These are phyloP conservation scores for Endocladia muricata DNA, from an alignment of 31 red algal species.

Conservation along the genomic window DNA sequence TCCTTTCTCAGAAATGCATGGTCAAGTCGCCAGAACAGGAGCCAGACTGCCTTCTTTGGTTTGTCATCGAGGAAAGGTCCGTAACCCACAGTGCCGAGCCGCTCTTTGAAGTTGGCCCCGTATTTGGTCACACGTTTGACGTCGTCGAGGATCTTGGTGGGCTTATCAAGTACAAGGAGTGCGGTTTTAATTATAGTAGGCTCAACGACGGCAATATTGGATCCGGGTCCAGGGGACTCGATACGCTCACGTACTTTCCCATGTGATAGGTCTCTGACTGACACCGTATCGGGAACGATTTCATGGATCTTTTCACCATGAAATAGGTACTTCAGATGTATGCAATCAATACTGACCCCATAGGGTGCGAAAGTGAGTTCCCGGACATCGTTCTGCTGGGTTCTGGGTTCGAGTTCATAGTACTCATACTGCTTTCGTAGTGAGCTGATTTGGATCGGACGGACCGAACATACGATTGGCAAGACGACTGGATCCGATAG, in stretches of 20 bases:
- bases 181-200: background rate
- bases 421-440: conserved; percentile 21
- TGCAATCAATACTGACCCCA: conserved; percentile 12
- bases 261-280: background rate
- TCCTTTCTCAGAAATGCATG: conserved; percentile 12
- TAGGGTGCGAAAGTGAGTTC: background rate
- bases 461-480: conserved; percentile 9
- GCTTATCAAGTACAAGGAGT: conserved; percentile 6
- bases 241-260: background rate
- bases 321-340: background rate
- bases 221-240: background rate
- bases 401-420: conserved; percentile 1
- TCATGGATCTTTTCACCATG: conserved; percentile 22
- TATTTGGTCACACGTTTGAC: conserved; percentile 34
- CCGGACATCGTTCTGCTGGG: conserved; percentile 5
- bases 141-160: conserved; percentile 14
- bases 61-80: conserved; percentile 29
- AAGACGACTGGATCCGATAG: conserved; percentile 4
- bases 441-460: background rate
- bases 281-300: background rate
- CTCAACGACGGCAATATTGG: background rate
- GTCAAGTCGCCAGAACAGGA: conserved; percentile 12
- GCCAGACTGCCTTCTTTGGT: conserved; percentile 35
- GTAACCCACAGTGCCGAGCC: conserved; percentile 30
- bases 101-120: conserved; percentile 43